Conservation (phyloP, 2,329 filamentous ascomycete genomes). For the Aureobasidium musti region DNA sequence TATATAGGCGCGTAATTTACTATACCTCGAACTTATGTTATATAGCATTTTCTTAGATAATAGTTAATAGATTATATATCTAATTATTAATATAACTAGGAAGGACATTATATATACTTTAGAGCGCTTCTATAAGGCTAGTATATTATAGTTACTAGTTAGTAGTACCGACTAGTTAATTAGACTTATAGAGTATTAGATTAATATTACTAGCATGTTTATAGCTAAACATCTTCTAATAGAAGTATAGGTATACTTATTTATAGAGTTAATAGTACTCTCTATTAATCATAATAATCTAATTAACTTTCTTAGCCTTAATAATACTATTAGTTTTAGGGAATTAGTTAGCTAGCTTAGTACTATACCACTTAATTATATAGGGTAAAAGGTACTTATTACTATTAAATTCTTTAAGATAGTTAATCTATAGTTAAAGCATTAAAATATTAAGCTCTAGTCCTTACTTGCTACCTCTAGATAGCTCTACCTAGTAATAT, state of each 20-base stretch:
- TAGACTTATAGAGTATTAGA: background rate
- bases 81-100: background rate
- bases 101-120: background rate
- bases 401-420: slow-evolving; percentile 3
- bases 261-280: background rate
- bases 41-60: background rate
- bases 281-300: background rate
- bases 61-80: background rate
- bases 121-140: background rate
- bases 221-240: background rate
- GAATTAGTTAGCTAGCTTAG: background rate
- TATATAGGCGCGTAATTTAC: no score
- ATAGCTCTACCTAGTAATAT: background rate
- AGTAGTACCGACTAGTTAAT: background rate
- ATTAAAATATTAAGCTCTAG: background rate
- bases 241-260: background rate
- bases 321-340: background rate
- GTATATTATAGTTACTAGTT: background rate
- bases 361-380: background rate
- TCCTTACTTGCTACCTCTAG: background rate
- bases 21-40: no score
- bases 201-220: background rate
- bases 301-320: background rate
- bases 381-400: background rate
- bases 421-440: background rate